These are phyloP conservation scores for Fusarium continuum DNA, from an alignment of 2,329 filamentous ascomycete genomes.

Conservation along the genomic window DNA sequence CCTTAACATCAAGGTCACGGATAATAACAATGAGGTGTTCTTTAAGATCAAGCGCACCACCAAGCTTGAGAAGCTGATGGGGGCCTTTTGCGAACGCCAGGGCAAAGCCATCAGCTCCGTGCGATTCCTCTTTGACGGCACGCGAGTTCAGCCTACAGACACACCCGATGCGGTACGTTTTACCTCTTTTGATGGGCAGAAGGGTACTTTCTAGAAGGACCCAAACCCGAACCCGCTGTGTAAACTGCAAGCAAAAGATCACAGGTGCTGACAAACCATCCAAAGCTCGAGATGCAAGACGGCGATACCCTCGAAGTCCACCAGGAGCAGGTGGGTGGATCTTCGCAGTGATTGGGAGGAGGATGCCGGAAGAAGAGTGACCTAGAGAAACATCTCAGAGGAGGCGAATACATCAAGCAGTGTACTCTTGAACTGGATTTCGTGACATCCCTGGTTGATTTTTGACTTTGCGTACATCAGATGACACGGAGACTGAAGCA, in stretches of 20 bases:
- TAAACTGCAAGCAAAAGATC: neutral
- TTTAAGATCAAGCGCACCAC: constrained; percentile 99
- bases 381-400: neutral
- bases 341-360: constrained; percentile 22
- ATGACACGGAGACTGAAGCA: constrained; percentile 28
- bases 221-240: neutral
- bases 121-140: constrained; percentile 95
- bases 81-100: constrained; percentile 95
- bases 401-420: constrained; percentile 12
- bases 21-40: constrained; percentile 99
- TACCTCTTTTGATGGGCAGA: neutral
- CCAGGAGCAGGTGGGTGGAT: constrained; percentile 95
- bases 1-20: constrained; percentile 98
- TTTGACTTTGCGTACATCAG: constrained; percentile 38
- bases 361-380: neutral
- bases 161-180: constrained; percentile 87
- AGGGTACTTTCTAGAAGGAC: neutral
- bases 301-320: constrained; percentile 97
- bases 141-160: constrained; percentile 86
- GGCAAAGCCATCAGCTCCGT: constrained; percentile 87
- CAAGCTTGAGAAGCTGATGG: constrained; percentile 97
- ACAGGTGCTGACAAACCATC: constrained; percentile 17
- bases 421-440: constrained; percentile 28
- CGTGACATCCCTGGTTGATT: constrained; percentile 13
- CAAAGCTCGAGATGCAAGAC: constrained; percentile 93